A percentile compares a stretch with the other conserved stretches of the same genome.
Evolutionary conservation across 768 basidiomycete genomes (phyloP).

Genomic region (Cystobasidium ongulense): DNA sequence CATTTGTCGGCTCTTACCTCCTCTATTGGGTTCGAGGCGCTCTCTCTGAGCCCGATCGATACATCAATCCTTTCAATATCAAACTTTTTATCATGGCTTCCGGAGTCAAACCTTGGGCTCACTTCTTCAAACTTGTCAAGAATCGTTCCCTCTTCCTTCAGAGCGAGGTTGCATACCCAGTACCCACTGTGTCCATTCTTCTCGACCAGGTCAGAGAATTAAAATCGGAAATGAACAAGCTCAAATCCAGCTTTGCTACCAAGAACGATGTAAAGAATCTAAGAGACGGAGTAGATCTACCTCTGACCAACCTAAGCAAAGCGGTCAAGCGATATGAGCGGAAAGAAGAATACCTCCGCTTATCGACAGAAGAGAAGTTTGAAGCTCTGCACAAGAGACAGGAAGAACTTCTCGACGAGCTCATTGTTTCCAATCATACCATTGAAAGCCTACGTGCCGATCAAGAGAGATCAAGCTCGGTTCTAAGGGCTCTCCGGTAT

Average conservation of each 20-base stretch:
- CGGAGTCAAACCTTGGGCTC: constrained; percentile 40
- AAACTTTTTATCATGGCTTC: constrained; percentile 40
- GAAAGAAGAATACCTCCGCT: constrained; percentile 35
- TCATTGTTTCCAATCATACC: constrained; percentile 2
- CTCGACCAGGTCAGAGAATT: constrained; percentile 33
- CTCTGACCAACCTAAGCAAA: constrained; percentile 35
- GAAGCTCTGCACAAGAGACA: constrained; percentile 11
- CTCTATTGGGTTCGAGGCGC: constrained; percentile 34
- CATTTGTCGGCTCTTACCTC: constrained; percentile 34
- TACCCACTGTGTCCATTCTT: constrained; percentile 37
- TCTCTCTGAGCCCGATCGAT: constrained; percentile 40
- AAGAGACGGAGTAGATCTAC: constrained; percentile 36
- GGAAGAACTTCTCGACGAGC: constrained; percentile 2
- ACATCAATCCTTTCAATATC: constrained; percentile 41
- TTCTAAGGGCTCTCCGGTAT: constrained; percentile 2
- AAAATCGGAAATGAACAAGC: constrained; percentile 33
- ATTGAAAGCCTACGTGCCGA: constrained; percentile 1
- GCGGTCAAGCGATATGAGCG: constrained; percentile 32
- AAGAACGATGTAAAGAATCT: constrained; percentile 36
- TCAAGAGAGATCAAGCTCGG: not conserved
- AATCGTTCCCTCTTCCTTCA: constrained; percentile 39
- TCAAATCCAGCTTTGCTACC: not conserved
- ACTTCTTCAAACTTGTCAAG: constrained; percentile 37
- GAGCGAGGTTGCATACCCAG: constrained; percentile 37
- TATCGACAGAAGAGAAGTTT: constrained; percentile 36